These are phyloP conservation scores for Moniliophthora roreri DNA, from an alignment of 1,284 basidiomycete genomes.

Conservation along the genomic window DNA sequence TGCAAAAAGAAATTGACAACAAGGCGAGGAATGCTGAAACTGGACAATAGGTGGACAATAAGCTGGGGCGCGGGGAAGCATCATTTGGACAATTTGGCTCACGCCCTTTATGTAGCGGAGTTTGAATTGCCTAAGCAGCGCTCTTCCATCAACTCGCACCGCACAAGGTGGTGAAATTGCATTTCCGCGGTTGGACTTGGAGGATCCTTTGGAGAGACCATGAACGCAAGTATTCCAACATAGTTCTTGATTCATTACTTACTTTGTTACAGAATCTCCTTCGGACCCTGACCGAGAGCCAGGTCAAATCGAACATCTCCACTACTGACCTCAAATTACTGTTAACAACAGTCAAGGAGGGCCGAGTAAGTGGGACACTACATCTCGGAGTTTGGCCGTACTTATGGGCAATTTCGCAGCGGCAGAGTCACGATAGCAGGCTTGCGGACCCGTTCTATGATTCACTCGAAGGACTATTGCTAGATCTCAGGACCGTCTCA, in stretches of 20 bases:
- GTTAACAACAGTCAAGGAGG: slow-evolving; percentile 73
- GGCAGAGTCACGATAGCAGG: slow-evolving; percentile 66
- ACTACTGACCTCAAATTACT: slow-evolving; percentile 70
- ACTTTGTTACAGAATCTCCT: slow-evolving; percentile 65
- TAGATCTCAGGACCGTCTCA: slow-evolving; percentile 78
- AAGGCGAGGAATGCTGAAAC: too few species aligned
- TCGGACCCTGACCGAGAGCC: slow-evolving; percentile 70
- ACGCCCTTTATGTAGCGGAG: too few species aligned
- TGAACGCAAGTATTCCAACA: slow-evolving; percentile 37
- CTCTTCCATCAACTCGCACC: too few species aligned
- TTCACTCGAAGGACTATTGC: slow-evolving; percentile 82
- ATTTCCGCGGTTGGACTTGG: too few species aligned
- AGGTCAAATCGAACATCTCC: slow-evolving; percentile 49
- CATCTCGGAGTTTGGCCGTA: slow-evolving; percentile 17
- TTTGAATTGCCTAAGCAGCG: too few species aligned
- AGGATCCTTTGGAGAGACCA: slow-evolving; percentile 21
- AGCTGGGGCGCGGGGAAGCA: too few species aligned
- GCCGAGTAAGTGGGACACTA: slow-evolving; percentile 40
- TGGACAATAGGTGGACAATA: too few species aligned
- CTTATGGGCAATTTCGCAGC: slow-evolving; percentile 32
- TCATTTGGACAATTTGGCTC: too few species aligned
- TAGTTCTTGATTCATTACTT: slow-evolving; percentile 19
- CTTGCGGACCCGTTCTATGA: slow-evolving; percentile 90
- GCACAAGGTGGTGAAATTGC: too few species aligned
- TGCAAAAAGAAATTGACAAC: too few species aligned